Percentiles rank a stretch among this genome's conserved stretches.
Conservation (phyloP, 2,329 filamentous ascomycete species). For the Aspergillus sp. region DNA sequence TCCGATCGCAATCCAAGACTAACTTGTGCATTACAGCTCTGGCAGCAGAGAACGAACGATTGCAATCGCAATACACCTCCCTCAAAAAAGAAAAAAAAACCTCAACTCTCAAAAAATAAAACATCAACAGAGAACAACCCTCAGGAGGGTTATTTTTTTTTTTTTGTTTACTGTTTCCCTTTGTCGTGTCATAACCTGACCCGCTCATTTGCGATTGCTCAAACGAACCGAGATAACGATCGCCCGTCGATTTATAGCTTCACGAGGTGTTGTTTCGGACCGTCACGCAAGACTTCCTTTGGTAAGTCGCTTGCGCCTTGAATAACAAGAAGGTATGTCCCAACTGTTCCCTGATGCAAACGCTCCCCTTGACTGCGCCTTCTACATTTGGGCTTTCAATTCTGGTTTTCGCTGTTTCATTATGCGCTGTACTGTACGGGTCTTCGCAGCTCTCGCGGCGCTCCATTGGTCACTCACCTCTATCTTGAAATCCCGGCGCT, state of each 20-base stretch:
- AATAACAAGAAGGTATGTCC: constrained; percentile 48
- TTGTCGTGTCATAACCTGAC: constrained; percentile 7
- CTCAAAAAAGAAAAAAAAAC: constrained; percentile 1
- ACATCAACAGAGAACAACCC: constrained; percentile 8
- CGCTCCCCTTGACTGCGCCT: constrained; percentile 50
- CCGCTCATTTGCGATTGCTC: constrained; percentile 20
- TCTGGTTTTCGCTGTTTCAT: constrained; percentile 40
- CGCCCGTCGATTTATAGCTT: constrained; percentile 10
- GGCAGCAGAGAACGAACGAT: constrained; percentile 4
- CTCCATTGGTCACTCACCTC: constrained; percentile 10
- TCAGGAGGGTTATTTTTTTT: constrained; percentile 12
- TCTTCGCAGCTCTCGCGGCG: constrained; percentile 33
- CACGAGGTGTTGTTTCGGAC: constrained; percentile 18
- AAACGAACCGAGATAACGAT: constrained; percentile 5
- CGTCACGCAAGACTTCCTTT: constrained; percentile 16
- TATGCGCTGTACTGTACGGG: constrained; percentile 47
- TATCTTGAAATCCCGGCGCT: constrained; percentile 13
- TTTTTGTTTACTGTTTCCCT: neutral
- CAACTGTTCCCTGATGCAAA: constrained; percentile 53
- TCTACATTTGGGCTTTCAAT: constrained; percentile 32
- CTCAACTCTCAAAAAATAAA: neutral
- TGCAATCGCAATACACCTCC: constrained; percentile 3
- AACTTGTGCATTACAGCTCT: constrained; percentile 3
- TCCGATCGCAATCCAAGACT: constrained; percentile 7
- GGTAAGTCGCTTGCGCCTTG: constrained; percentile 15